Conservation (phyloP, 2,329 filamentous ascomycete genomes). For the Orbilia quercus region DNA sequence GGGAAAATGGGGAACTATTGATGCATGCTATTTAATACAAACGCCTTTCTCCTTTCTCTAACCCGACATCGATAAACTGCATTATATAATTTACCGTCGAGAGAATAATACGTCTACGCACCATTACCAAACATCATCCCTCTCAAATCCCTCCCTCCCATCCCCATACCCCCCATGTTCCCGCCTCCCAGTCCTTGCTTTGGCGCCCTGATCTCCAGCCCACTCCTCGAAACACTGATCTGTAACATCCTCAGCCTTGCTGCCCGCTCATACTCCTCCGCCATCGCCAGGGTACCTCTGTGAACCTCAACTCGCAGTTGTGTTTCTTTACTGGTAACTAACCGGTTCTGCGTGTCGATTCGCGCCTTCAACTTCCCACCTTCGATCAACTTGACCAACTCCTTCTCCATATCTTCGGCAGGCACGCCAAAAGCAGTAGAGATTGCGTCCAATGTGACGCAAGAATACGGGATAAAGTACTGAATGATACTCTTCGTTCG, state of each 20-base stretch:
- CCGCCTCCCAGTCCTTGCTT: constrained; percentile 47
- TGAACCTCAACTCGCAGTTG: constrained; percentile 78
- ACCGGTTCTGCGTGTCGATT: constrained; percentile 83
- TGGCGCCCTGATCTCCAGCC: constrained; percentile 73
- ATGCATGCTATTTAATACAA: constrained; percentile 38
- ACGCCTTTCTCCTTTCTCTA: background rate
- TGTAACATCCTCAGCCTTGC: constrained; percentile 80
- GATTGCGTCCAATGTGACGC: constrained; percentile 83
- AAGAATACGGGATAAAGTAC: constrained; percentile 90
- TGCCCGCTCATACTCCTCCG: constrained; percentile 78
- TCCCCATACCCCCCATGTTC: constrained; percentile 1
- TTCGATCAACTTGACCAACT: constrained; percentile 82
- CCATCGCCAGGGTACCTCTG: constrained; percentile 73
- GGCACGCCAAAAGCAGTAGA: constrained; percentile 77
- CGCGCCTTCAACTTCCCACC: constrained; percentile 77
- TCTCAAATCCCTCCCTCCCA: constrained; percentile 39
- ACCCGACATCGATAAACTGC: background rate
- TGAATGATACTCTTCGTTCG: constrained; percentile 92
- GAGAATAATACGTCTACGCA: constrained; percentile 2
- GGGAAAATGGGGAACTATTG: constrained; percentile 2
- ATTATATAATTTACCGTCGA: background rate
- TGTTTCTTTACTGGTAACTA: constrained; percentile 77
- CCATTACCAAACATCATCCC: constrained; percentile 55
- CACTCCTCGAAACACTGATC: constrained; percentile 79
- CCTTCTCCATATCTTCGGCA: constrained; percentile 74